These are phyloP conservation scores for Suzukiozyma palmioleophila DNA, from an alignment of 1,139 yeast genomes.

Conservation along the genomic window DNA sequence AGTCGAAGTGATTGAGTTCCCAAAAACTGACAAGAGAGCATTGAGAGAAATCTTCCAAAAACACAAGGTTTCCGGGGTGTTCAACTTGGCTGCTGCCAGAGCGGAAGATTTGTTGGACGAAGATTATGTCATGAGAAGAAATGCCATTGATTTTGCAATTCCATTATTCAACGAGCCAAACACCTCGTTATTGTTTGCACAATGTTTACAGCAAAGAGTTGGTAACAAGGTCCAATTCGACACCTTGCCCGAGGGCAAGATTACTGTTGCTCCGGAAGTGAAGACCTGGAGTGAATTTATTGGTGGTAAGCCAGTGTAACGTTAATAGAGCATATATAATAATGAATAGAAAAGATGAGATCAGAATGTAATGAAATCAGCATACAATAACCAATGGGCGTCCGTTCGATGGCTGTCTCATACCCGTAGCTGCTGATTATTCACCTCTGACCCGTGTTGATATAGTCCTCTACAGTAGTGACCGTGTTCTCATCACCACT, in stretches of 20 bases:
- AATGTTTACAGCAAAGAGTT: conserved; percentile 73
- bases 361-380: no score
- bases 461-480: no score
- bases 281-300: conserved; percentile 95
- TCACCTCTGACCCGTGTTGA: no score
- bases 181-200: conserved; percentile 82
- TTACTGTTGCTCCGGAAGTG: conserved; percentile 77
- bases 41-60: conserved; percentile 89
- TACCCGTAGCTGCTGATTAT: no score
- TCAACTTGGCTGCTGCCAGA: conserved; percentile 86
- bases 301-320: conserved; percentile 81
- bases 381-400: no score
- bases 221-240: conserved; percentile 48
- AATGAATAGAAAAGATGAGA: not conserved
- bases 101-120: conserved; percentile 82
- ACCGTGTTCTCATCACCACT: no score
- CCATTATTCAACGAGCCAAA: conserved; percentile 96
- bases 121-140: conserved; percentile 97
- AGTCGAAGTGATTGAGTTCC: conserved; percentile 76
- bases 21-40: conserved; percentile 87
- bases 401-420: no score
- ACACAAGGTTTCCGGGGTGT: conserved; percentile 77
- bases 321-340: conserved; percentile 1
- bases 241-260: conserved; percentile 33
- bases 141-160: conserved; percentile 95